Base-by-base conservation (phyloP, 306 rosid genomes). In the Heteromeles arbutifolia region DNA sequence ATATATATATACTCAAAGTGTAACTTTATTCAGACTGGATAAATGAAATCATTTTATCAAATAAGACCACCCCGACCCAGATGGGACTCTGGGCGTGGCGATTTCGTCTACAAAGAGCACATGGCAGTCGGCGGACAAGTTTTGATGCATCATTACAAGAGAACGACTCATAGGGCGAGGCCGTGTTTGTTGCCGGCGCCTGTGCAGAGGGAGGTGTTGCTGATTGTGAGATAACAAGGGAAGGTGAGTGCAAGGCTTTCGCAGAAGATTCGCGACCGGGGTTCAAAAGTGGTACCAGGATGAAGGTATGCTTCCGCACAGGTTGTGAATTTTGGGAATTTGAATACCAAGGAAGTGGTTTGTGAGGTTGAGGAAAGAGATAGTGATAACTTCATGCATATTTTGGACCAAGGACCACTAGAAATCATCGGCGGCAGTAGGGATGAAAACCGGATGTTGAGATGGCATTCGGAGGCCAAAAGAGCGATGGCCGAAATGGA, bases 281-380 rank as follows among this genome's bases (percentile, higher is more conserved):
- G 97, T 95, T 4, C 99, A 95, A 82, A 92, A 83, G 50, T 95
- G 99, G 99, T 95, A 95, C 77, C 97, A 92, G 22, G 97, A 95
- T 69, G 96, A 90, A 80, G 99, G 17, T 95, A 87, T 77, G 99
- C 97, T 0, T 95, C 97, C 28, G 97, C 97, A 7, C 99, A 95
- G 75, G 99, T 92, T 26, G 97, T 95, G 65, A 95, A 95, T 83
- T 95, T 95, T 21, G 99, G 99, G 63, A 95, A 95, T 67, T 84
- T 95, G 65, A 95, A 90, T 25, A 95, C 99, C 21, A 88, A 83
- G 78, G 99, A 95, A 85, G 97, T 95, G 68, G 97, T 92, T 31
- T 95, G 99, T 65, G 99, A 90, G 87, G 99, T 95, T 77, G 96
- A 90, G 25, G 97, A 95, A 81, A 97, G 99, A 48, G 99, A 95